Evolutionary conservation across 2,329 filamentous ascomycete genomes (phyloP).

Genomic region (Xylariales sp.): DNA sequence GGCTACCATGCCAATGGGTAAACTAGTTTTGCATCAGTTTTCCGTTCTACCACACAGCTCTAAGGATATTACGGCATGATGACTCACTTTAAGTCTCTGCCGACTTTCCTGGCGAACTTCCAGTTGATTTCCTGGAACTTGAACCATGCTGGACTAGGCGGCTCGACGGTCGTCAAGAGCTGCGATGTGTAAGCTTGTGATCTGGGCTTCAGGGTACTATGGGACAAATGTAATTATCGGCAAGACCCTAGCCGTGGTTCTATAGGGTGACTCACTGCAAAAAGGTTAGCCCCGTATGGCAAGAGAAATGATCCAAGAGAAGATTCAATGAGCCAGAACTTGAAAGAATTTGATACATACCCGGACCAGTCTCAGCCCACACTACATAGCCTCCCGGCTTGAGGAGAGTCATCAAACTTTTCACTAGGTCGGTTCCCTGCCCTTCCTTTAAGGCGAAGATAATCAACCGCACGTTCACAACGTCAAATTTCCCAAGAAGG

Average conservation of each 20-base stretch:
- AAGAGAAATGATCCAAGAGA: background rate
- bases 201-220: background rate
- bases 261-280: conserved; percentile 10
- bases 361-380: conserved; percentile 35
- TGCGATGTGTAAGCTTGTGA: conserved; percentile 22
- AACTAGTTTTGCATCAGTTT: conserved; percentile 21
- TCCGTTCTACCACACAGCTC: background rate
- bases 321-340: too few relatives aligned
- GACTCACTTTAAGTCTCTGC: conserved; percentile 35
- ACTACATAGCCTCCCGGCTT: conserved; percentile 34
- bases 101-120: conserved; percentile 33
- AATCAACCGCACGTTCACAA: conserved; percentile 37
- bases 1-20: conserved; percentile 33
- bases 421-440: conserved; percentile 20
- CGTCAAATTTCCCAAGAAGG: conserved; percentile 36
- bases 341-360: conserved; percentile 12
- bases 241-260: background rate
- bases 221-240: background rate
- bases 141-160: conserved; percentile 31
- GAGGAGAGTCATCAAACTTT: conserved; percentile 36
- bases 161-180: conserved; percentile 27
- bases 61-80: background rate
- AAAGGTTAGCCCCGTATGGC: background rate
- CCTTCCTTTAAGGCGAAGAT: conserved; percentile 35
- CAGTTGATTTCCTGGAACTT: conserved; percentile 35